Base-by-base conservation (phyloP, 192 early-diverging fungal genomes). In the Coemansia sp. region DNA sequence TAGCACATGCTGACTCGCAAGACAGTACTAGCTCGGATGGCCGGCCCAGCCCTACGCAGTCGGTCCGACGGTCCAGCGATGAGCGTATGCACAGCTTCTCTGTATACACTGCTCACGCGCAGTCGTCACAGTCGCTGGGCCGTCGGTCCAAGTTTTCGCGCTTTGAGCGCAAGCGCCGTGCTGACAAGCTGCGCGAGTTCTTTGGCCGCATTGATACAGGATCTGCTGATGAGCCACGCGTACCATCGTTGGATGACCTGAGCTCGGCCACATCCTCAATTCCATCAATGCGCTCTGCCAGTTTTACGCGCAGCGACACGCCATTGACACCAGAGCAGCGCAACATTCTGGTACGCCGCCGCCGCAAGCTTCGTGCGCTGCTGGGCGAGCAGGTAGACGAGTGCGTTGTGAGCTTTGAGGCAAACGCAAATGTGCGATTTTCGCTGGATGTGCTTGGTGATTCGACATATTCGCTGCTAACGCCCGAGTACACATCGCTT, bases 361-460 rank as follows among this genome's bases (percentile, higher is more conserved):
- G 78, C 25, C 83, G 85, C 60, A 90, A 90, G 75, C 76, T 90
- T 19, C 67, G 75, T 41, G 83, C 70, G 5, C 64, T 89, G 47
- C 47, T 90, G 41, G 89, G 89, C 56, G 85, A 89, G 54, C 74
- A 82, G 15, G 67, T 87, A 1, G 83, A 84, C 48, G 83, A 84
- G 47, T 58, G 60, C 21, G 83, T 76, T 10, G 65, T 85, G 11
- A 66, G 65, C 10, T 24, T 62, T 3, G 43, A 51, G 32, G 57
- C 49, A 11, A 14, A 49, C 1, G 19, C 35, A 3, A n/a, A 27
- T 7, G 45, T 10, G 19, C 48, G 45, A 0, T 27, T 60, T 37
- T 62, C 60, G 7, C 24, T 56, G n/a, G 62, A 55, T 15, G 54
- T 35, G 50, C 53, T 64, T 5, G 53, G 41, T 1, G 54, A 23